Evolutionary conservation across 805 yeast genomes (phyloP), one percentile per base, ranked within the genome.

Genomic region (Candida ortonii): DNA sequence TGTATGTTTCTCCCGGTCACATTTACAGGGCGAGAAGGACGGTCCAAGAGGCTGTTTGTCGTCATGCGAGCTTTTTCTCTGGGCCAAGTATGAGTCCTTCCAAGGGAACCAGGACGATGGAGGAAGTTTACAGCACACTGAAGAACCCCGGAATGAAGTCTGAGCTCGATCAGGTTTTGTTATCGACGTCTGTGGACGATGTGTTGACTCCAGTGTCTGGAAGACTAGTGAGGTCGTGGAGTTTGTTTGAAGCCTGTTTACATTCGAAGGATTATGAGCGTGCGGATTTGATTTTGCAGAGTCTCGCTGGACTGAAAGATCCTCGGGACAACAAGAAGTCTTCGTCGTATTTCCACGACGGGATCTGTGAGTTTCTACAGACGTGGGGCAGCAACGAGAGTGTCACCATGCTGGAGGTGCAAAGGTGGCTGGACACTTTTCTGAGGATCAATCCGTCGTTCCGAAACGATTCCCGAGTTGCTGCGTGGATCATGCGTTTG

Each of bases 211-310:
- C 57, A 10, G 44, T 50, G 12, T 51, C 52, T 7, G 39, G 50
- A 2, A 43, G 46, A 7, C 40, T 47, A 12, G 29, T 49, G 19
- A 58, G 56, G 36, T 43, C 54, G 6, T 87, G 89, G 78, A 74
- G 89, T 3, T 60, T 87, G 22, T 66, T 86, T 25, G 95, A 87
- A 48, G 90, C 93, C 0, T 80, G 89, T 45, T 52, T 87, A 20
- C 74, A 77, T 27, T 72, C 83, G 21, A 70, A 71, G 34, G 82
- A 84, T 52, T 73, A 70, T 46, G 73, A 70, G 15, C 68, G 96
- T 50, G 95, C 95, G 0, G 78, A 76, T 44, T 63, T 79, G 16
- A 77, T 86, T 14, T 59, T 87, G 25, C 65, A 68, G 34, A 79
- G 88, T 3, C 65, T 86, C 29, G 70, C 78, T 31, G 74, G 75